Conservation (phyloP, 148 eudicot species). For the Spergularia bocconei region DNA sequence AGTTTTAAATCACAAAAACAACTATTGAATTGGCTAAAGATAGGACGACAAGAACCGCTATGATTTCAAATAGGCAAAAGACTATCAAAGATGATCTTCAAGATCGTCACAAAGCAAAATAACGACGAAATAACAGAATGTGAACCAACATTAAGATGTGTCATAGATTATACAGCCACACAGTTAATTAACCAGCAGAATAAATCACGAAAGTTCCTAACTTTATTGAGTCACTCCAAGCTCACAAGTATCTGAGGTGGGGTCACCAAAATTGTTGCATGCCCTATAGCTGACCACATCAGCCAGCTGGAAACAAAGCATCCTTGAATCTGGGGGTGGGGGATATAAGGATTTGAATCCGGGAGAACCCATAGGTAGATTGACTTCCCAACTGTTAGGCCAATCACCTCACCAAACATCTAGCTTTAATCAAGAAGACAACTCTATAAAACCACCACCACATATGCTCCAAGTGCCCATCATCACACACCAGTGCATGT, state of each 20-base stretch:
- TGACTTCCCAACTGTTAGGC: too few relatives aligned
- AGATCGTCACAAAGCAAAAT: background rate
- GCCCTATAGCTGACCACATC: background rate
- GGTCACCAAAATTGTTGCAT: background rate
- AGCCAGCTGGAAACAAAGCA: background rate
- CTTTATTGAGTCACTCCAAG: constrained; percentile 2
- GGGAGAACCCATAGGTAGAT: too few relatives aligned
- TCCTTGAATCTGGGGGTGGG: too few relatives aligned
- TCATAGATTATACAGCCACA: background rate
- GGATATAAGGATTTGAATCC: too few relatives aligned
- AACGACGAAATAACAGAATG: too few relatives aligned
- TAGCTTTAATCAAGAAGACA: too few relatives aligned
- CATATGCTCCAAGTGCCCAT: too few relatives aligned
- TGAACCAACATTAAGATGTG: too few relatives aligned
- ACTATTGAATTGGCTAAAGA: background rate
- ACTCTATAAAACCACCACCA: too few relatives aligned
- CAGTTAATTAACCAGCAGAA: background rate
- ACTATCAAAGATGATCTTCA: background rate
- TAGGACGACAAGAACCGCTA: background rate
- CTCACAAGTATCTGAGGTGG: background rate
- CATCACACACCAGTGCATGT: too few relatives aligned
- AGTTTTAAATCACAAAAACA: background rate
- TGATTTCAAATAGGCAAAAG: background rate
- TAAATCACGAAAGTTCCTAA: background rate
- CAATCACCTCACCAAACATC: too few relatives aligned